Conservation (phyloP, 257 asterid genomes). For the Apocynum venetum region DNA sequence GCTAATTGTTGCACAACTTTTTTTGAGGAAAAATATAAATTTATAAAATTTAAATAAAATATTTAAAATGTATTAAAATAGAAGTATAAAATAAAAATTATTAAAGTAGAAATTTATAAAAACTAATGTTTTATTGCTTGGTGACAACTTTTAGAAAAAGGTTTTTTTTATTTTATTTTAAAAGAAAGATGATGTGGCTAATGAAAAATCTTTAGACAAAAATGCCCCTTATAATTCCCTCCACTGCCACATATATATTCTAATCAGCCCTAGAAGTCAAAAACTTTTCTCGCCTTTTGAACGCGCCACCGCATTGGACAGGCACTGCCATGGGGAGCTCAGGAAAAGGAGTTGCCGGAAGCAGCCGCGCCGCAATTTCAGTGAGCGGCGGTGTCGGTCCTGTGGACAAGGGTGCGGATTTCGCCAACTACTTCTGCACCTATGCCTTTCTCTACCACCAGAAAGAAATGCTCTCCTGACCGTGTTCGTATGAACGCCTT, state of each 20-base stretch:
- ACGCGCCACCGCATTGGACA: neutral
- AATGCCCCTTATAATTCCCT: too few species aligned
- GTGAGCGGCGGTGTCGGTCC: conserved; percentile 20
- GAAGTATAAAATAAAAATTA: too few species aligned
- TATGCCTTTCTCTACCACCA: conserved; percentile 94
- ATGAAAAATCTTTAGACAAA: too few species aligned
- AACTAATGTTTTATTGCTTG: too few species aligned
- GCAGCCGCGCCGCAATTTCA: conserved; percentile 19
- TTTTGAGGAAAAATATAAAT: too few species aligned
- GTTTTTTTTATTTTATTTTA: too few species aligned
- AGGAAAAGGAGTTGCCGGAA: conserved; percentile 28
- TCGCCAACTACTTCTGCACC: conserved; percentile 95
- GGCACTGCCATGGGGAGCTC: conserved; percentile 54
- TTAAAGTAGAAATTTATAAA: too few species aligned
- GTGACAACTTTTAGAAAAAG: too few species aligned
- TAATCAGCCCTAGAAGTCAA: neutral
- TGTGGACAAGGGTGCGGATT: conserved; percentile 83
- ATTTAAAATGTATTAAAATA: too few species aligned
- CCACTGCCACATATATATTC: neutral
- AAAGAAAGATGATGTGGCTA: too few species aligned
- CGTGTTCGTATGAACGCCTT: conserved; percentile 99
- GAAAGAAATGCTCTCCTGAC: conserved; percentile 98
- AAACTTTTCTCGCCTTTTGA: neutral
- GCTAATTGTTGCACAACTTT: too few species aligned
- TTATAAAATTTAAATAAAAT: too few species aligned